Evolutionary conservation across 371 early-diverging fungal species (phyloP).

Genomic region (Mortierella sp.): DNA sequence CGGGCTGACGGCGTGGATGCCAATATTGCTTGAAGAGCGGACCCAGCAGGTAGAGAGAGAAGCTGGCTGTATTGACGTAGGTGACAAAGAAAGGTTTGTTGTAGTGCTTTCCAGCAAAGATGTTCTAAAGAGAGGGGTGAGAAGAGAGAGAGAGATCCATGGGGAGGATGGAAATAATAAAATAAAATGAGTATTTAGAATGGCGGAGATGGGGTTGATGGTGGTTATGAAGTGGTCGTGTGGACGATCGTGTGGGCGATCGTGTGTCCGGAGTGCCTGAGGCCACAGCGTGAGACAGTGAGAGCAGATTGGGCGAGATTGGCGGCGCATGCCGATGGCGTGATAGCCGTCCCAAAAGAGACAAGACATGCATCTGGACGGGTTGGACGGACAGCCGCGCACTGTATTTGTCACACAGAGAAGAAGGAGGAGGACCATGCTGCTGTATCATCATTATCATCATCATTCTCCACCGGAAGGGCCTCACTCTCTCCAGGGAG

Average conservation of each 20-base stretch:
- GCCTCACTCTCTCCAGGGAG: no score
- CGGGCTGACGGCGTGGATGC: slow-evolving; percentile 1
- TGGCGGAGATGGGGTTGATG: not conserved
- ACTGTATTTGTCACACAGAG: no score
- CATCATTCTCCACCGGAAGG: no score
- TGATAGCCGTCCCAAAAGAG: not conserved
- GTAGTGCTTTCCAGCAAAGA: slow-evolving; percentile 75
- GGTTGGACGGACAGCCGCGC: not conserved
- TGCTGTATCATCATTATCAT: not conserved
- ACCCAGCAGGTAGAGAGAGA: slow-evolving; percentile 76
- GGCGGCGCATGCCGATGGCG: not conserved
- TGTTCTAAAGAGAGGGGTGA: slow-evolving; percentile 57
- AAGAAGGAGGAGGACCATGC: not conserved
- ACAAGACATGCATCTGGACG: not conserved
- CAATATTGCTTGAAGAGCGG: slow-evolving; percentile 45
- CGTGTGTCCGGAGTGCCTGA: not conserved
- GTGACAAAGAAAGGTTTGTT: slow-evolving; percentile 85
- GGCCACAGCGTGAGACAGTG: not conserved
- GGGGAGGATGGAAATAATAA: not conserved
- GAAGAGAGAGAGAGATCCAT: not conserved
- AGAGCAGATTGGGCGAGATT: not conserved
- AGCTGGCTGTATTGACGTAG: slow-evolving; percentile 81
- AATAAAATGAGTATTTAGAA: not conserved
- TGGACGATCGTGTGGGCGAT: no score
- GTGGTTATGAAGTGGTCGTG: slow-evolving; percentile 15